Percentiles rank a stretch among this genome's conserved stretches.
Conservation (phyloP, 129 eudicot species). For the Arctium minus region DNA sequence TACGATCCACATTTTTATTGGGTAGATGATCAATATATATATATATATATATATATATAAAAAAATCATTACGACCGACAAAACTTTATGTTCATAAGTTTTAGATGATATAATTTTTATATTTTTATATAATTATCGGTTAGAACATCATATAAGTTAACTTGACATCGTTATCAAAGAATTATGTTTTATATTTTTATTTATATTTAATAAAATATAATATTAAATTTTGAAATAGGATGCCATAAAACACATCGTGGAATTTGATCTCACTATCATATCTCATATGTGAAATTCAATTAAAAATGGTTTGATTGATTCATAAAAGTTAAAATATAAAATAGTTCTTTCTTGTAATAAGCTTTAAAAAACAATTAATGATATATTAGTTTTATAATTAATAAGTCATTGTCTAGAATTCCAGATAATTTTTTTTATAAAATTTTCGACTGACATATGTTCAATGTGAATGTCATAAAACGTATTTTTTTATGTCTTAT, state of each 20-base stretch:
- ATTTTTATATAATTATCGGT: not conserved
- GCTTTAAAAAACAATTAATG: not conserved
- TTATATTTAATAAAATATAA: not conserved
- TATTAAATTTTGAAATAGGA: not conserved
- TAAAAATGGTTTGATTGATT: not conserved
- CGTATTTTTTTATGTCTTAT: not conserved
- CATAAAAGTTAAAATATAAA: not conserved
- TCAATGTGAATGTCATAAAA: not conserved
- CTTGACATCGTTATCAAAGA: not conserved
- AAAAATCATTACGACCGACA: not conserved
- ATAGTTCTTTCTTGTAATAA: not conserved
- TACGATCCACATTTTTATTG: not conserved
- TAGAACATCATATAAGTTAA: not conserved
- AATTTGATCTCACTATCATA: no score
- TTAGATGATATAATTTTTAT: not conserved
- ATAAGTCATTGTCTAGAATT: no score
- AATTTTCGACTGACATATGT: not conserved
- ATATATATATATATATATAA: no score
- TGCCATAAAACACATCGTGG: not conserved
- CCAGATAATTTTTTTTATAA: no score
- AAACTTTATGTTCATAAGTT: not conserved
- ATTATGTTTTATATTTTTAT: not conserved
- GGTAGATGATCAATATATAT: no score
- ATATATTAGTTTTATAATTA: no score
- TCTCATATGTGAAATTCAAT: not conserved